Percentiles rank a stretch among this genome's conserved stretches.
Conservation (phyloP, 768 basidiomycete genomes). For the Agrocybe pediades region DNA sequence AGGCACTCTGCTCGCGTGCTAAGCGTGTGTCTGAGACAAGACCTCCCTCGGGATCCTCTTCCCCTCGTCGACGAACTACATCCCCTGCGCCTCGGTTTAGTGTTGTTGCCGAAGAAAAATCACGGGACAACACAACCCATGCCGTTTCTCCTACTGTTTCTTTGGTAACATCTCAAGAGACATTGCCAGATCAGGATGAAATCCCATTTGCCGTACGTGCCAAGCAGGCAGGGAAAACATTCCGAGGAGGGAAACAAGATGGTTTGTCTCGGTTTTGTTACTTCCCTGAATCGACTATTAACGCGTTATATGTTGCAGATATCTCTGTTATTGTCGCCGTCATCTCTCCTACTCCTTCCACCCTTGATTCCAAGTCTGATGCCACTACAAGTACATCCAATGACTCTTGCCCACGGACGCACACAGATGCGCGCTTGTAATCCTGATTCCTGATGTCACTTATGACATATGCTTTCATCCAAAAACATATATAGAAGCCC, state of each 20-base stretch:
- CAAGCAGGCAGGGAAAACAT: constrained; percentile 68
- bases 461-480: not conserved
- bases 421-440: not conserved
- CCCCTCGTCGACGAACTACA: constrained; percentile 5
- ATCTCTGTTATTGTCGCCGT: constrained; percentile 70
- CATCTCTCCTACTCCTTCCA: constrained; percentile 45
- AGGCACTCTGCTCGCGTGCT: constrained; percentile 81
- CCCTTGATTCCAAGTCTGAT: not conserved
- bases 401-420: too few species aligned
- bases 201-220: constrained; percentile 88
- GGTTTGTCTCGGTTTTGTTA: constrained; percentile 43
- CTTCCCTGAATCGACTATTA: not conserved
- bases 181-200: constrained; percentile 39
- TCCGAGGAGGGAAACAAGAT: constrained; percentile 84
- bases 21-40: constrained; percentile 62
- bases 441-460: not conserved
- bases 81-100: constrained; percentile 9
- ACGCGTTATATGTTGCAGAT: constrained; percentile 34
- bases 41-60: not conserved
- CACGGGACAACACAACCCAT: not conserved
- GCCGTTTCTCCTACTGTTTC: constrained; percentile 3
- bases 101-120: constrained; percentile 15
- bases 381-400: not conserved
- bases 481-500: not conserved
- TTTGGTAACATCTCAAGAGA: constrained; percentile 10